These are phyloP conservation scores for Heritiera littoralis DNA, from an alignment of 345 rosid genomes.

Conservation along the genomic window DNA sequence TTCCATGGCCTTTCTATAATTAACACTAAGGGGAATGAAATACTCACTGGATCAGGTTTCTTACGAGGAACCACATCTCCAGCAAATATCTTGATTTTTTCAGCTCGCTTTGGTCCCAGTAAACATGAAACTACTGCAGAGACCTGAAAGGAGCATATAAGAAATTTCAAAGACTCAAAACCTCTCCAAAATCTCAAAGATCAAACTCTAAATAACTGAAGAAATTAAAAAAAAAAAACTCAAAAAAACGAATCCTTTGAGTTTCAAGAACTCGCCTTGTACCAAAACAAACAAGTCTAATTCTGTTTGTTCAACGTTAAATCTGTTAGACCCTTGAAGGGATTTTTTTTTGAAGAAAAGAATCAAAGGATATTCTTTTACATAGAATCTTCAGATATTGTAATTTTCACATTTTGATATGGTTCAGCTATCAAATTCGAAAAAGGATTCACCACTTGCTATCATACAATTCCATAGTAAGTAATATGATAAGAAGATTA, in stretches of 20 bases:
- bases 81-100: conserved; percentile 84
- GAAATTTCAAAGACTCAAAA: no score
- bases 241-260: no score
- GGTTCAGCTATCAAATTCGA: conserved; percentile 9
- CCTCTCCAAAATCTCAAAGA: no score
- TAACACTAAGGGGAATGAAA: neutral
- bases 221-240: no score
- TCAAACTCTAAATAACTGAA: no score
- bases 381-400: no score
- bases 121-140: conserved; percentile 87
- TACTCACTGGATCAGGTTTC: conserved; percentile 86
- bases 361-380: no score
- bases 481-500: neutral
- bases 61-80: conserved; percentile 92
- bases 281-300: no score
- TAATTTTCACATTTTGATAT: neutral
- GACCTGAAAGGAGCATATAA: conserved; percentile 49
- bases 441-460: conserved; percentile 7
- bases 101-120: conserved; percentile 86
- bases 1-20: neutral
- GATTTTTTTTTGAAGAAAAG: no score
- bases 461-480: neutral
- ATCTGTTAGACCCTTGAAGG: no score
- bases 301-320: no score
- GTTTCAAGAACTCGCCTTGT: no score